A percentile compares a stretch with the other conserved stretches of the same genome.
Evolutionary conservation across 2,329 filamentous ascomycete genomes (phyloP).

Genomic region (Neoarthrinium moseri): DNA sequence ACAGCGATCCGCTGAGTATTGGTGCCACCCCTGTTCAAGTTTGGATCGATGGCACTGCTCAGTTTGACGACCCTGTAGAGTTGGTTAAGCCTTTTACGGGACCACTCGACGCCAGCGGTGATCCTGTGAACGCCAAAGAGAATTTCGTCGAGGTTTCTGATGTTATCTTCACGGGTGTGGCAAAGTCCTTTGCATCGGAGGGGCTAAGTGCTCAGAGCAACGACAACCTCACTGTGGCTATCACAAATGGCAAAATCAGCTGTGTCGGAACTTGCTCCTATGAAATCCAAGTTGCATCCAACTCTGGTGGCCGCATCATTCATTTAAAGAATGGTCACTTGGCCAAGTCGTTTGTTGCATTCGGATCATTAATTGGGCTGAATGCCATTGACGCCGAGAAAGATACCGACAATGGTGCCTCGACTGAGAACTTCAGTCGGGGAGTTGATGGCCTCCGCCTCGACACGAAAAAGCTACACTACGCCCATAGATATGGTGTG

Average conservation of each 20-base stretch:
- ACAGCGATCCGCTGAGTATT: slow-evolving; percentile 59
- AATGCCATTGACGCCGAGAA: slow-evolving; percentile 61
- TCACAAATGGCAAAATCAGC: slow-evolving; percentile 51
- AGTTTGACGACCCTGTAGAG: slow-evolving; percentile 54
- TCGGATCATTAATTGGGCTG: slow-evolving; percentile 59
- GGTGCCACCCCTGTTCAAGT: slow-evolving; percentile 60
- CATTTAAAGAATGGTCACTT: slow-evolving; percentile 58
- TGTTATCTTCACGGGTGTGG: slow-evolving; percentile 57
- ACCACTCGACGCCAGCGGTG: slow-evolving; percentile 37
- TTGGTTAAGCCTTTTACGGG: slow-evolving; percentile 46
- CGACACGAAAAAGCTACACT: slow-evolving; percentile 54
- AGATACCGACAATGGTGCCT: slow-evolving; percentile 50
- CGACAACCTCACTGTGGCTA: slow-evolving; percentile 43
- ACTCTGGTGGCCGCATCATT: slow-evolving; percentile 36
- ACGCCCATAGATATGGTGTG: slow-evolving; percentile 54
- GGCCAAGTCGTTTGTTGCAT: slow-evolving; percentile 58
- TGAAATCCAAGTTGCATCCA: slow-evolving; percentile 38
- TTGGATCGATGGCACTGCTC: slow-evolving; percentile 61
- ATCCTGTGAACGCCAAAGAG: slow-evolving; percentile 39
- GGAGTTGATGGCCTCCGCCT: slow-evolving; percentile 56
- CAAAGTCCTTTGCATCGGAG: slow-evolving; percentile 47
- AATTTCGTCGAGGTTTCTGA: slow-evolving; percentile 36
- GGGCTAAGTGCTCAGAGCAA: slow-evolving; percentile 18
- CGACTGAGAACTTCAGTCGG: slow-evolving; percentile 49
- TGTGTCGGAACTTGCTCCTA: slow-evolving; percentile 54